Evolutionary conservation across 192 early-diverging fungal species (phyloP).

Genomic region (Coemansia sp.): DNA sequence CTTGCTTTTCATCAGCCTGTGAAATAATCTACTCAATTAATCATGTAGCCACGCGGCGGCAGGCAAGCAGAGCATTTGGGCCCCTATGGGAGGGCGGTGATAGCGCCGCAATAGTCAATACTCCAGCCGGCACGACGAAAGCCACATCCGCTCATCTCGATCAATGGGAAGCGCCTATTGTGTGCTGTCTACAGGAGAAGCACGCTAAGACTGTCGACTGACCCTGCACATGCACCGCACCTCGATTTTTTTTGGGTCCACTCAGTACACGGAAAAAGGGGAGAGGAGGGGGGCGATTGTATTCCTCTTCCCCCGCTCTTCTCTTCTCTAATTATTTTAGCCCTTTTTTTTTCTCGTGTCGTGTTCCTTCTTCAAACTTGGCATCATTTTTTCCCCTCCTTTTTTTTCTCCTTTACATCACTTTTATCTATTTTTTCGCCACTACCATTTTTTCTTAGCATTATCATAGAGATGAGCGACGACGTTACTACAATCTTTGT

Average conservation of each 20-base stretch:
- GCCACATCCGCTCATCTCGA: no score
- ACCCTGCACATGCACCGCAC: background rate
- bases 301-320: conserved; percentile 4
- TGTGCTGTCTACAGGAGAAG: background rate
- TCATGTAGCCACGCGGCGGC: no score
- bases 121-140: no score
- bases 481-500: conserved; percentile 99
- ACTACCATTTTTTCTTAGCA: background rate
- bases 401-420: conserved; percentile 11
- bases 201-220: background rate
- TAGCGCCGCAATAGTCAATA: no score
- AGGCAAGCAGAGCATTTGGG: no score
- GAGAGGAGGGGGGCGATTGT: background rate
- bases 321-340: conserved; percentile 8
- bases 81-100: no score
- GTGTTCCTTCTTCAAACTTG: conserved; percentile 9
- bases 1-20: background rate
- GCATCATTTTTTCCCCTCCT: background rate
- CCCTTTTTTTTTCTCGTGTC: conserved; percentile 11
- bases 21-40: background rate
- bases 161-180: background rate
- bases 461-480: conserved; percentile 50
- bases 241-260: background rate
- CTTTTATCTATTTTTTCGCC: conserved; percentile 12
- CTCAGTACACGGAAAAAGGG: background rate